Percentiles rank a stretch among this genome's conserved stretches.
Evolutionary conservation across 495 filamentous ascomycete genomes (phyloP).

Genomic region (Pseudoneurospora amorphoporcata): DNA sequence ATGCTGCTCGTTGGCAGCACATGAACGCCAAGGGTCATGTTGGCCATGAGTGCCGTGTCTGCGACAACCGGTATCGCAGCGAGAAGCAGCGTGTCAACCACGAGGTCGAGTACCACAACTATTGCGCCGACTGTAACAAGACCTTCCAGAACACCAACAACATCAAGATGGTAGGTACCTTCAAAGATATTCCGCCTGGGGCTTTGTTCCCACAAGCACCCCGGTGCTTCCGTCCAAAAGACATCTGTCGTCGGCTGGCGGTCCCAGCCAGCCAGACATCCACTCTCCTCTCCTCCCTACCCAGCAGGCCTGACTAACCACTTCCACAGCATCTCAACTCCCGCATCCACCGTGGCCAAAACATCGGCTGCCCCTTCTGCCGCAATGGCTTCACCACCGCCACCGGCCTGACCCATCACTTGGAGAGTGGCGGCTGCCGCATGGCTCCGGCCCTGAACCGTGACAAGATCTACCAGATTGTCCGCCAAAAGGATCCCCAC

Average conservation of each 20-base stretch:
- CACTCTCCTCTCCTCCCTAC: background rate
- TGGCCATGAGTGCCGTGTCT: slow-evolving; percentile 12
- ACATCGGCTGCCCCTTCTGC: slow-evolving; percentile 17
- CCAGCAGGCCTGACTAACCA: background rate
- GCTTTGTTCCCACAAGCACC: background rate
- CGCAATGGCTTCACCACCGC: slow-evolving; percentile 4
- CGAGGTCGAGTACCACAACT: slow-evolving; percentile 13
- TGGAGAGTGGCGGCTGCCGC: slow-evolving; percentile 12
- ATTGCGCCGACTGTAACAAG: slow-evolving; percentile 20
- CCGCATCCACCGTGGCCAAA: slow-evolving; percentile 7
- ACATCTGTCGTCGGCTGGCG: background rate
- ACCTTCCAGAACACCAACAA: slow-evolving; percentile 19
- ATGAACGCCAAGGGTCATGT: slow-evolving; percentile 12
- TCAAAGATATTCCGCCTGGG: background rate
- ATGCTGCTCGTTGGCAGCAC: slow-evolving; percentile 10
- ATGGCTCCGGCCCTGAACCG: slow-evolving; percentile 9
- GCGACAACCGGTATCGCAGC: slow-evolving; percentile 3
- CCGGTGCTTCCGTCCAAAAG: background rate
- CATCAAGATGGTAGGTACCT: slow-evolving; percentile 15
- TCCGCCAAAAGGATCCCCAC: slow-evolving; percentile 13
- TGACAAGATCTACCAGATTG: slow-evolving; percentile 12
- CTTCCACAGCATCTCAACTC: slow-evolving; percentile 12
- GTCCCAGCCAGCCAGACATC: background rate
- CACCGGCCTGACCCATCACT: slow-evolving; percentile 15
- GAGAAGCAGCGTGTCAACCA: slow-evolving; percentile 3